Conservation (phyloP, 225 moss, liverwort and hornwort species). For the Polytrichum formosum region DNA sequence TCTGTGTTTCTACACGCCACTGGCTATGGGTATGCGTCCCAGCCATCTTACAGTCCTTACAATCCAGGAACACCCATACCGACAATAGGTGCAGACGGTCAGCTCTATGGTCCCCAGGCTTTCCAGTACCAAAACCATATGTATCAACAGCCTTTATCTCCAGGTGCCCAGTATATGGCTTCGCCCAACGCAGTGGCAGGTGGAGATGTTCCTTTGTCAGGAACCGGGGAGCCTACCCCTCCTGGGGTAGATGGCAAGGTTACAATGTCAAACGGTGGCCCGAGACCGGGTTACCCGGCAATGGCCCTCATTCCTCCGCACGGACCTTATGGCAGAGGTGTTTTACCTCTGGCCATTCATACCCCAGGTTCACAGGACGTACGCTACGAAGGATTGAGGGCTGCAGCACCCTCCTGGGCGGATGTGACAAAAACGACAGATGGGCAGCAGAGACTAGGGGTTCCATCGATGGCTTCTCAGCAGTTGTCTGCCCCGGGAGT, state of each 20-base stretch:
- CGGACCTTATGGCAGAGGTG: slow-evolving; percentile 87
- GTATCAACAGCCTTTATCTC: slow-evolving; percentile 74
- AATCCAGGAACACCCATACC: slow-evolving; percentile 73
- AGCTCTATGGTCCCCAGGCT: slow-evolving; percentile 94
- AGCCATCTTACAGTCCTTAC: slow-evolving; percentile 71
- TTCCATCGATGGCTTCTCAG: slow-evolving; percentile 68
- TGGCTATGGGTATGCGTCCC: slow-evolving; percentile 79
- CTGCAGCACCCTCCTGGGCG: slow-evolving; percentile 86
- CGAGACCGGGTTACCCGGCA: slow-evolving; percentile 76
- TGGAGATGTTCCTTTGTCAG: slow-evolving; percentile 55
- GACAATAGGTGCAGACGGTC: slow-evolving; percentile 94
- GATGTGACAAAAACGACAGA: slow-evolving; percentile 81
- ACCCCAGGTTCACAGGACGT: slow-evolving; percentile 71
- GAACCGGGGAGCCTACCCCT: slow-evolving; percentile 75
- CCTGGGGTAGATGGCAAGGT: slow-evolving; percentile 83
- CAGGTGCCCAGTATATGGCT: slow-evolving; percentile 75
- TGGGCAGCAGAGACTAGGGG: slow-evolving; percentile 70
- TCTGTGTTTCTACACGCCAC: slow-evolving; percentile 72
- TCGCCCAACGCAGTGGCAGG: slow-evolving; percentile 55
- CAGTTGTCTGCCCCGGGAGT: slow-evolving; percentile 67
- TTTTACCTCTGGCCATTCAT: slow-evolving; percentile 79
- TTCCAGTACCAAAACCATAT: slow-evolving; percentile 85
- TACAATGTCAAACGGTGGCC: slow-evolving; percentile 55
- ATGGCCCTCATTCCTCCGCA: slow-evolving; percentile 75
- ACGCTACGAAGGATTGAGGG: slow-evolving; percentile 83